phyloP scores from a whole-genome alignment of 495 filamentous ascomycete species.

The Cudoniella acicularis region DNA sequence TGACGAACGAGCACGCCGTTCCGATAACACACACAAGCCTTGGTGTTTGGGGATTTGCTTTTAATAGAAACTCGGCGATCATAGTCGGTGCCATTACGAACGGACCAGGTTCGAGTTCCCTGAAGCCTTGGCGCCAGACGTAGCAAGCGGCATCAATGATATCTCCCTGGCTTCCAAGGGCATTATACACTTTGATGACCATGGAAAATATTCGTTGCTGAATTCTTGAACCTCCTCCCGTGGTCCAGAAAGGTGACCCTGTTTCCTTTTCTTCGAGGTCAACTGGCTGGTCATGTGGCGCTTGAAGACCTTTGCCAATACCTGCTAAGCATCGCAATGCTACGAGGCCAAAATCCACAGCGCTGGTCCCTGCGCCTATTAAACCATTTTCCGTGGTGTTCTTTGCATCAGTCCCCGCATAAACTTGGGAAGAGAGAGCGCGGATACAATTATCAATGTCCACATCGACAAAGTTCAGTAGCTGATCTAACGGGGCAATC shows the following conservation, averaged over 20 bases:
- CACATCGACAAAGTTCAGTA: slow-evolving; percentile 61
- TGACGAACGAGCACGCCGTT: slow-evolving; percentile 73
- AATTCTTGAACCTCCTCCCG: slow-evolving; percentile 46
- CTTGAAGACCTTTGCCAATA: slow-evolving; percentile 77
- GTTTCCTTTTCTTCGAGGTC: slow-evolving; percentile 53
- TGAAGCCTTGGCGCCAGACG: slow-evolving; percentile 74
- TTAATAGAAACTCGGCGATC: slow-evolving; percentile 67
- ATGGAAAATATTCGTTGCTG: slow-evolving; percentile 49
- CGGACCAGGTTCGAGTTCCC: slow-evolving; percentile 69
- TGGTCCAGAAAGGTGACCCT: slow-evolving; percentile 56
- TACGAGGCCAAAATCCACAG: slow-evolving; percentile 50
- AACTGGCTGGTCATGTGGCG: slow-evolving; percentile 63
- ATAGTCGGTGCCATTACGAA: slow-evolving; percentile 72
- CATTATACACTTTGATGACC: slow-evolving; percentile 27
- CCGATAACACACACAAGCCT: slow-evolving; percentile 69
- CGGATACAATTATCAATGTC: slow-evolving; percentile 51
- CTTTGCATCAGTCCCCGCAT: slow-evolving; percentile 22
- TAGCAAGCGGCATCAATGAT: slow-evolving; percentile 74
- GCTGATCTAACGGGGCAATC: slow-evolving; percentile 53
- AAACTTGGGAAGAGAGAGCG: slow-evolving; percentile 16
- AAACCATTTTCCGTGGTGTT: not conserved
- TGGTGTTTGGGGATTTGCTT: slow-evolving; percentile 58
- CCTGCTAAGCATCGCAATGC: slow-evolving; percentile 69
- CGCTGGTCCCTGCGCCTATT: not conserved
- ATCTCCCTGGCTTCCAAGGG: slow-evolving; percentile 59